Evolutionary conservation across 352 stramenopile genomes (phyloP).

Genomic region (Peronospora belbahrii): DNA sequence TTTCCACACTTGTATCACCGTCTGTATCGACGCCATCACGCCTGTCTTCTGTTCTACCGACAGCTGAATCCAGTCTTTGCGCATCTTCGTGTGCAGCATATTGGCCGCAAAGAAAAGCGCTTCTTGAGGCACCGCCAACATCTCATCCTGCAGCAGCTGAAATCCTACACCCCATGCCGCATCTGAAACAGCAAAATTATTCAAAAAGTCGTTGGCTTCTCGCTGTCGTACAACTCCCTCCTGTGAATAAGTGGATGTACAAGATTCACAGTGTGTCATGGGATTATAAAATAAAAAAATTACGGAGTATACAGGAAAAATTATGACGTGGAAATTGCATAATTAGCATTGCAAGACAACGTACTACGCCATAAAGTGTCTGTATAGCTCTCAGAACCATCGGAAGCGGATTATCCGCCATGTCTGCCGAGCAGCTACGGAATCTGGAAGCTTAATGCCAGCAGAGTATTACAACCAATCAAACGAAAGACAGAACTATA

Average conservation of each 20-base stretch:
- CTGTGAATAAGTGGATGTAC: constrained; percentile 9
- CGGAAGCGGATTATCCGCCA: constrained; percentile 27
- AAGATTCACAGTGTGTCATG: background rate
- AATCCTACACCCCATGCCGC: constrained; percentile 42
- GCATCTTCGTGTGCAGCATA: constrained; percentile 66
- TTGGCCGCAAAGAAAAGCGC: constrained; percentile 72
- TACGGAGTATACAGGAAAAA: background rate
- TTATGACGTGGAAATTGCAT: background rate
- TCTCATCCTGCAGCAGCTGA: constrained; percentile 44
- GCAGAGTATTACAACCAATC: background rate
- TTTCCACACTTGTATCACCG: constrained; percentile 27
- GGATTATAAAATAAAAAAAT: background rate
- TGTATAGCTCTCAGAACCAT: constrained; percentile 48
- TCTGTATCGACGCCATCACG: constrained; percentile 32
- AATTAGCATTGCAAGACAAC: constrained; percentile 3
- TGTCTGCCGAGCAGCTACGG: constrained; percentile 4
- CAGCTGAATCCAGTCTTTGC: constrained; percentile 54
- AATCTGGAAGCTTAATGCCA: background rate
- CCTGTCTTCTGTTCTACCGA: constrained; percentile 24
- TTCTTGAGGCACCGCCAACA: constrained; percentile 35
- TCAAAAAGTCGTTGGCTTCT: constrained; percentile 60
- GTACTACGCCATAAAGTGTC: constrained; percentile 57
- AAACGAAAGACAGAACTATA: no score
- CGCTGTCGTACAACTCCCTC: constrained; percentile 52
- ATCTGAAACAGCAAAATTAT: constrained; percentile 45